Evolutionary conservation across 345 rosid genomes (phyloP).

Genomic region (Erucastrum elatum): DNA sequence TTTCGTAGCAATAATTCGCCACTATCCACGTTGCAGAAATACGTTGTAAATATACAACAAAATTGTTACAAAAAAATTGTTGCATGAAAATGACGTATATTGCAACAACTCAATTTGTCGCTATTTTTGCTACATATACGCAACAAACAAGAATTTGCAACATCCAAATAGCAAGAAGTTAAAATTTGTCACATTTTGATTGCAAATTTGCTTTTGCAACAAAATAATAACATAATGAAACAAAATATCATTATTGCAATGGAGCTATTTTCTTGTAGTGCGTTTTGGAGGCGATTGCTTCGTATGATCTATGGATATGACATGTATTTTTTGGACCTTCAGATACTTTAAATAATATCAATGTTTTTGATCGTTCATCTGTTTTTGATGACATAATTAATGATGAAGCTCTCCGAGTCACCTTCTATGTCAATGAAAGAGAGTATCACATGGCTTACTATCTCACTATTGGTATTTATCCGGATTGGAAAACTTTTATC

Average conservation of each 20-base stretch:
- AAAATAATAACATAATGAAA: background rate
- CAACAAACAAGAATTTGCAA: background rate
- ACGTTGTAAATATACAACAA: background rate
- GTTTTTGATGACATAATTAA: no score
- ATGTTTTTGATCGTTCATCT: no score
- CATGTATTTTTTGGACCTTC: no score
- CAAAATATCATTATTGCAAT: background rate
- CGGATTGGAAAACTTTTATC: no score
- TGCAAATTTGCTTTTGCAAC: background rate
- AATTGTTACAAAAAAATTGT: background rate
- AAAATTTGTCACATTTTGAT: background rate
- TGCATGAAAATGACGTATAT: background rate
- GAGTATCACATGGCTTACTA: no score
- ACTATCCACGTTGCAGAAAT: background rate
- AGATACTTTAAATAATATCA: no score
- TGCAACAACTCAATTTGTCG: no score
- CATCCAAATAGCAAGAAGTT: no score
- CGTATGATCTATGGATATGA: background rate
- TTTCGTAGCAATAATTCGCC: background rate
- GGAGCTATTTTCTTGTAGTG: background rate
- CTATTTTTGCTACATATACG: background rate
- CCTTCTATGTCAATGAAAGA: no score
- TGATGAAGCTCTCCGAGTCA: no score
- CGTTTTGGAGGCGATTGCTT: no score
- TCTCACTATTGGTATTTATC: conserved; percentile 42